phyloP scores from a whole-genome alignment of 805 yeast genomes.

The Candida adriatica region DNA sequence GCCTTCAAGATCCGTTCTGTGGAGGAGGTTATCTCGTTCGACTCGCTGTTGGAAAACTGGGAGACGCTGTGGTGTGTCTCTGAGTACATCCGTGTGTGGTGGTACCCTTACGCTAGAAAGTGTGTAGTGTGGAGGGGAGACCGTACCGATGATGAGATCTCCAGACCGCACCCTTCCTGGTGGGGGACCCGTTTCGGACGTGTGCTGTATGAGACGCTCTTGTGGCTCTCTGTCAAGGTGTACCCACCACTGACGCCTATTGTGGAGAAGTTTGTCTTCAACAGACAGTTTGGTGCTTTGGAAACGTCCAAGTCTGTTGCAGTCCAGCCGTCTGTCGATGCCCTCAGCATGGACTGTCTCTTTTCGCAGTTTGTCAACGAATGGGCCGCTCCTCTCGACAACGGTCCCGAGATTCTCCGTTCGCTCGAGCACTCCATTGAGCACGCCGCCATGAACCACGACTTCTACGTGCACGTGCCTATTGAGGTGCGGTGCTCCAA shows the following conservation, averaged over 20 bases:
- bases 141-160: slow-evolving; percentile 58
- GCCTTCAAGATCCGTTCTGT: slow-evolving; percentile 71
- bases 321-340: slow-evolving; percentile 77
- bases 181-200: slow-evolving; percentile 80
- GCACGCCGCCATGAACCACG: slow-evolving; percentile 50
- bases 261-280: slow-evolving; percentile 79
- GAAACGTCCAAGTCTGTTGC: slow-evolving; percentile 62
- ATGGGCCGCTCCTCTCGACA: slow-evolving; percentile 88
- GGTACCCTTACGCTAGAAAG: slow-evolving; percentile 89
- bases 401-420: slow-evolving; percentile 66
- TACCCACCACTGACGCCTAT: slow-evolving; percentile 74
- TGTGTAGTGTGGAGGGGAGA: slow-evolving; percentile 89
- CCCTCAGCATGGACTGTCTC: slow-evolving; percentile 91
- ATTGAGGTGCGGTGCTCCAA: slow-evolving; percentile 92
- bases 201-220: slow-evolving; percentile 65
- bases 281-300: slow-evolving; percentile 72
- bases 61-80: slow-evolving; percentile 77
- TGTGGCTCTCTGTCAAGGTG: slow-evolving; percentile 73
- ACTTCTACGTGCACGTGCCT: slow-evolving; percentile 89
- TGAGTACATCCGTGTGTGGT: slow-evolving; percentile 93
- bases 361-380: slow-evolving; percentile 92
- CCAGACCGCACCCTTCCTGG: slow-evolving; percentile 69
- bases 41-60: slow-evolving; percentile 65
- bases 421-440: slow-evolving; percentile 57
- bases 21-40: slow-evolving; percentile 77